Conservation (phyloP, 148 eudicot genomes). For the Diospyros lotus region DNA sequence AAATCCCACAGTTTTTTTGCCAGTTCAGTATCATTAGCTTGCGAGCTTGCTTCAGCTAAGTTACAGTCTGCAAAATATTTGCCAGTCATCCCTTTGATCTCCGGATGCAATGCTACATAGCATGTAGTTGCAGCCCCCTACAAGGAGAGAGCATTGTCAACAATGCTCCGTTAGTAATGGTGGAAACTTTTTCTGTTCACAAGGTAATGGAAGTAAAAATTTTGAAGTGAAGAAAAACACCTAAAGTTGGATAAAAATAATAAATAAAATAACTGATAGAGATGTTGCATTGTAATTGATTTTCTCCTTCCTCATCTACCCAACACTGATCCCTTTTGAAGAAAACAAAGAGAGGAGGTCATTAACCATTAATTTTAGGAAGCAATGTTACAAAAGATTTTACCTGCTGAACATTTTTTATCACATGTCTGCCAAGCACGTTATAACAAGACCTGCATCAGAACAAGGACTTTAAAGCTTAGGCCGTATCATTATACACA, state of each 20-base stretch:
- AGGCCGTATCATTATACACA: not conserved
- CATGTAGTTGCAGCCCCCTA: conserved; percentile 83
- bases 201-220: not conserved
- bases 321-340: not conserved
- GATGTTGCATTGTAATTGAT: not conserved
- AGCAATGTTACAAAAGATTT: not conserved
- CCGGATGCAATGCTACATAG: conserved; percentile 67
- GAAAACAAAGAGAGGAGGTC: not conserved
- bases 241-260: not conserved
- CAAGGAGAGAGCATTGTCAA: not conserved
- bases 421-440: conserved; percentile 36
- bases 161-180: not conserved
- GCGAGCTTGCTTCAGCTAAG: conserved; percentile 37
- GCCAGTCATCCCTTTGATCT: conserved; percentile 48
- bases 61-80: conserved; percentile 53
- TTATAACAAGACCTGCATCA: conserved; percentile 40
- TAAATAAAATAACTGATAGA: not conserved
- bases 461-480: not conserved
- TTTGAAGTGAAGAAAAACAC: not conserved
- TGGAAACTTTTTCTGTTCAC: not conserved
- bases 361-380: not conserved
- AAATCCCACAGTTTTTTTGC: conserved; percentile 62
- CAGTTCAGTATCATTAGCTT: conserved; percentile 38
- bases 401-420: conserved; percentile 66
- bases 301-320: not conserved